Evolutionary conservation across 176 grass and related monocot genomes (phyloP), one percentile per base, ranked within the genome.

Genomic region (Eleusine indica): DNA sequence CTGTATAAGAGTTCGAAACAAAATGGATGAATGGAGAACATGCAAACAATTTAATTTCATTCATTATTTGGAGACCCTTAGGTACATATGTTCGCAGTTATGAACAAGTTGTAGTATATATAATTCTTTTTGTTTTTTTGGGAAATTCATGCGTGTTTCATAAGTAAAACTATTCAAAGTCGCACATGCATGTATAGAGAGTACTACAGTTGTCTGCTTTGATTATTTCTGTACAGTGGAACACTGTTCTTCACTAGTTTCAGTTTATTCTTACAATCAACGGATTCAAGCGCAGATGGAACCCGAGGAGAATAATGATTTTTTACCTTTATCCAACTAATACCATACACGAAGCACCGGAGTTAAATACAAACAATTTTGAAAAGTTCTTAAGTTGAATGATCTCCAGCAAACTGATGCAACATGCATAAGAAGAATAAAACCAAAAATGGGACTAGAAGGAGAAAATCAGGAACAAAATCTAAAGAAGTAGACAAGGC

Each of bases 201-300:
- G 40, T 68, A 67, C n/a, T 78, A 30, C 79, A 58, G 82, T 52
- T 80, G 13, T 22, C 13, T 11, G 61, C 25, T 81, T 83, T 79
- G 48, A 79, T 83, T 41, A 79, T 83, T 41, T 49, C 37, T 68
- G 40, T 41, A 74, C 78, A 53, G 68, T 64, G 40, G 69, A 66
- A 12, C 4, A 79, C 78, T 82, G 29, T 86, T 78, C 60, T 49
- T 40, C 47, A 73, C 60, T 60, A 41, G 30, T 58, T 85, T 57
- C 53, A 73, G 79, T 57, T 57, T 57, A 73, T 78, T 35, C 32
- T 35, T 67, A 25, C 57, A 73, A 83, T 7, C 79, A 64, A 78
- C 4, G 51, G 67, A 82, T 42, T 74, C 74, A 74, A 63, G 19
- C 1, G 61, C 21, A 60, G 60, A n/a, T 58, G 68, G 25, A 83